A percentile compares a stretch with the other conserved stretches of the same genome.
phyloP scores from a whole-genome alignment of 805 yeast species.

The Myxozyma monticola region DNA sequence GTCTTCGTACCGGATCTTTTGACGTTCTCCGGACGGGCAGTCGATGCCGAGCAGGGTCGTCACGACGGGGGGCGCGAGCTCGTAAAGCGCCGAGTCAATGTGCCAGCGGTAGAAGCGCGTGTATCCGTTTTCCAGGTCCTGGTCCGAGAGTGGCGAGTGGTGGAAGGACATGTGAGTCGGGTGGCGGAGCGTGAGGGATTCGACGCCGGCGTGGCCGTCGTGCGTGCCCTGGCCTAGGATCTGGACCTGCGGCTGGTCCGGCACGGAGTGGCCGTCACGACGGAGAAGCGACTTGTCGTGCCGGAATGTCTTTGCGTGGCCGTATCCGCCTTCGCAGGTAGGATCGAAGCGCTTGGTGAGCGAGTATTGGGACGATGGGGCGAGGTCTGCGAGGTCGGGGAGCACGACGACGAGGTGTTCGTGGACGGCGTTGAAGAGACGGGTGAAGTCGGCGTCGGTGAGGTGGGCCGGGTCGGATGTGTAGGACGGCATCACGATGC shows the following conservation, averaged over 20 bases:
- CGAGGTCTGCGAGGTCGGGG: slow-evolving; percentile 65
- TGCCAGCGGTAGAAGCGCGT: slow-evolving; percentile 94
- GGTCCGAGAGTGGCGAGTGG: slow-evolving; percentile 60
- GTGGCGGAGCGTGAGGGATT: slow-evolving; percentile 64
- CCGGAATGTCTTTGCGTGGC: slow-evolving; percentile 79
- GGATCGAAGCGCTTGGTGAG: slow-evolving; percentile 81
- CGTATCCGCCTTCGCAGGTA: slow-evolving; percentile 66
- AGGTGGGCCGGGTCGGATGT: slow-evolving; percentile 73
- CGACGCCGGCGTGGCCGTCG: slow-evolving; percentile 58
- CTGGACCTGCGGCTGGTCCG: slow-evolving; percentile 84
- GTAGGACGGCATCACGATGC: slow-evolving; percentile 61
- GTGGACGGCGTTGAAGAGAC: slow-evolving; percentile 63
- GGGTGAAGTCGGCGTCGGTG: slow-evolving; percentile 62
- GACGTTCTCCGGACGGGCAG: slow-evolving; percentile 61
- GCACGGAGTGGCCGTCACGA: slow-evolving; percentile 79
- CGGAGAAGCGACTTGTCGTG: slow-evolving; percentile 66
- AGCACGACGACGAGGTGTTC: slow-evolving; percentile 70
- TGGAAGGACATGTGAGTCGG: slow-evolving; percentile 86
- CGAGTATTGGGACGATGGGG: slow-evolving; percentile 73
- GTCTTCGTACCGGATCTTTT: slow-evolving; percentile 64
- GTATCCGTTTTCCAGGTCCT: slow-evolving; percentile 58
- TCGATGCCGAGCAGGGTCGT: slow-evolving; percentile 81
- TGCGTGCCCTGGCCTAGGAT: slow-evolving; percentile 78
- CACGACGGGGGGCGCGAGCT: slow-evolving; percentile 79
- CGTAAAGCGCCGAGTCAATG: slow-evolving; percentile 86